These are phyloP conservation scores for Dendrobium officinale DNA, from an alignment of 106 monocot genomes.

Conservation along the genomic window DNA sequence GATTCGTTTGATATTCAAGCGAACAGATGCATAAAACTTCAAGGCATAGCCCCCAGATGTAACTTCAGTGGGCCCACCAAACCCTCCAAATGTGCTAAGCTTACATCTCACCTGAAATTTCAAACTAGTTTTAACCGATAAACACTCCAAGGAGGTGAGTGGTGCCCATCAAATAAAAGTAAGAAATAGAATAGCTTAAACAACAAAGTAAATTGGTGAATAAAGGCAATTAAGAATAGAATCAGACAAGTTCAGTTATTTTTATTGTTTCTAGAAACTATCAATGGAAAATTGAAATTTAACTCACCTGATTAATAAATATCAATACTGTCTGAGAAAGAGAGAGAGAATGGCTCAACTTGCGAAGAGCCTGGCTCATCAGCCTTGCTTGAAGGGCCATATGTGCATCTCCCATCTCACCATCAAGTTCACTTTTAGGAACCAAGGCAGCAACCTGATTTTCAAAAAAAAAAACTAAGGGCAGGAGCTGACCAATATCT, in stretches of 20 bases:
- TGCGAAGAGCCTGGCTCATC: constrained; percentile 99
- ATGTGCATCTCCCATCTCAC: constrained; percentile 99
- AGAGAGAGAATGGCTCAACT: constrained; percentile 95
- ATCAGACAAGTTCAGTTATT: neutral
- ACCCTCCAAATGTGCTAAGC: constrained; percentile 82
- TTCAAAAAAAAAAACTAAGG: neutral
- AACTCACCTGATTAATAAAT: constrained; percentile 83
- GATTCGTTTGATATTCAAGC: constrained; percentile 69
- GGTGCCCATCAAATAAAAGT: neutral
- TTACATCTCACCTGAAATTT: constrained; percentile 71
- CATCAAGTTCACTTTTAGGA: constrained; percentile 95
- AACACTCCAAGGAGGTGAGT: neutral
- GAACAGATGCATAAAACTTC: constrained; percentile 96
- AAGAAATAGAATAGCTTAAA: neutral
- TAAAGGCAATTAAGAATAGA: neutral
- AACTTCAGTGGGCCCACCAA: constrained; percentile 87
- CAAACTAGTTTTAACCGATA: neutral
- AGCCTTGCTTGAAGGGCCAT: constrained; percentile 96
- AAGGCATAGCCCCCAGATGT: constrained; percentile 95
- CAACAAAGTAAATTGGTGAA: neutral
- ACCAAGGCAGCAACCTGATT: constrained; percentile 94
- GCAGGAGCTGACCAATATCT: neutral
- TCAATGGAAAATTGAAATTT: neutral
- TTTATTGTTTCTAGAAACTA: neutral
- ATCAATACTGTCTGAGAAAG: constrained; percentile 87